phyloP scores from a whole-genome alignment of 345 rosid genomes.

The Gossypium stocksii region DNA sequence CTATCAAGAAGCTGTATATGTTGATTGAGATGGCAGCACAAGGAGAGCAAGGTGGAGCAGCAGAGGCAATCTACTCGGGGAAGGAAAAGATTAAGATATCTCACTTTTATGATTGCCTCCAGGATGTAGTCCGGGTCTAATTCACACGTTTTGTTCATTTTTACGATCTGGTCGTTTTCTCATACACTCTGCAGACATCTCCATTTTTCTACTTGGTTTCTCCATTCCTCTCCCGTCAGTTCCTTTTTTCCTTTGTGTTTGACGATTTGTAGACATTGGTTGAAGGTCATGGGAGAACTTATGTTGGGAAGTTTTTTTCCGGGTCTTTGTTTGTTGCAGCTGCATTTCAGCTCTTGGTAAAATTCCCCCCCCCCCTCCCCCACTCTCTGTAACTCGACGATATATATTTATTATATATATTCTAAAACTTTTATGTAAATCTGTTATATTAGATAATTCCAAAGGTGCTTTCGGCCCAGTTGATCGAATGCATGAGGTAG shows the following conservation, averaged over 20 bases:
- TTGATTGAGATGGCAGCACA: slow-evolving; percentile 95
- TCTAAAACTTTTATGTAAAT: too few relatives aligned
- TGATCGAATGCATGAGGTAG: too few relatives aligned
- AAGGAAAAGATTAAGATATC: slow-evolving; percentile 58
- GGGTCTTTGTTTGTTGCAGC: neutral
- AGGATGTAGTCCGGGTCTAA: slow-evolving; percentile 60
- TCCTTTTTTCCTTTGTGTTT: neutral
- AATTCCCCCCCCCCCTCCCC: too few relatives aligned
- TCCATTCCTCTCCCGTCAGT: neutral
- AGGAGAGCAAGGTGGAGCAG: slow-evolving; percentile 71
- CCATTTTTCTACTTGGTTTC: neutral
- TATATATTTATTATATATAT: neutral
- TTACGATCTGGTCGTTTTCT: neutral
- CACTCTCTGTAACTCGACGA: neutral
- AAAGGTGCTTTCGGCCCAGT: too few relatives aligned
- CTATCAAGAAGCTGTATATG: slow-evolving; percentile 83
- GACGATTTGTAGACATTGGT: neutral
- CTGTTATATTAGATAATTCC: too few relatives aligned
- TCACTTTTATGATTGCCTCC: slow-evolving; percentile 79
- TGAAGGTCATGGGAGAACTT: neutral
- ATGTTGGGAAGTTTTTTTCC: neutral
- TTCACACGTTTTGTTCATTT: neutral
- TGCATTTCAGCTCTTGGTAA: neutral
- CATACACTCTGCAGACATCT: neutral
- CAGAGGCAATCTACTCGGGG: slow-evolving; percentile 72